Conservation (phyloP, 169 alveolate genomes). For the Cryptosporidium meleagridis region DNA sequence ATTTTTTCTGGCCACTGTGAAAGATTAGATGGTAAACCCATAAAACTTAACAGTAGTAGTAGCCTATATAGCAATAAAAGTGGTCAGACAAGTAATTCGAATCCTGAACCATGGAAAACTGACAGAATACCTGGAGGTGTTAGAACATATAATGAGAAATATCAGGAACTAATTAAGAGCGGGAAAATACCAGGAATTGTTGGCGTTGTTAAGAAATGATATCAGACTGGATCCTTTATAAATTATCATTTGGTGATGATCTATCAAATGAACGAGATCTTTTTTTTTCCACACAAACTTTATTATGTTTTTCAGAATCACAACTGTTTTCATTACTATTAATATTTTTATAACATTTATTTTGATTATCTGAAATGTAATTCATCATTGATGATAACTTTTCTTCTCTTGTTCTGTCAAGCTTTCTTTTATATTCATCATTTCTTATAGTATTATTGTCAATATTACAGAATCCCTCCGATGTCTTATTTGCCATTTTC, state of each 20-base stretch:
- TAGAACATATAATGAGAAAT: slow-evolving; percentile 81
- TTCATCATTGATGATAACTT: slow-evolving; percentile 40
- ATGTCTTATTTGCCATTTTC: slow-evolving; percentile 16
- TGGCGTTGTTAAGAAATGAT: slow-evolving; percentile 56
- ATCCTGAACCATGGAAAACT: slow-evolving; percentile 47
- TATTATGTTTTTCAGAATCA: background rate
- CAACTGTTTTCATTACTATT: background rate
- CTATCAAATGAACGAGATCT: slow-evolving; percentile 67
- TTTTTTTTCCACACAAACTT: background rate
- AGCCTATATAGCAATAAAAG: background rate
- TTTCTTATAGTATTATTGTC: background rate
- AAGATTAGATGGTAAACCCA: slow-evolving; percentile 64
- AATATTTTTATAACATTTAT: background rate
- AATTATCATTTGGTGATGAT: slow-evolving; percentile 54
- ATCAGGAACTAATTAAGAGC: slow-evolving; percentile 79
- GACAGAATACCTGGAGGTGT: slow-evolving; percentile 64
- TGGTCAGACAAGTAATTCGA: background rate
- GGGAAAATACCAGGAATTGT: slow-evolving; percentile 83
- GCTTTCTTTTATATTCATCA: slow-evolving; percentile 38
- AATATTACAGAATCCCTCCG: background rate
- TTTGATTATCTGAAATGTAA: background rate
- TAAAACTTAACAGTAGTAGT: slow-evolving; percentile 15
- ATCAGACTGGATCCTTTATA: background rate
- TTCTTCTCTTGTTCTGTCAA: slow-evolving; percentile 47
- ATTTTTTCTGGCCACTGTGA: slow-evolving; percentile 58